Base-by-base conservation (phyloP, 768 basidiomycete species). In the Sporobolomyces pararoseus region DNA sequence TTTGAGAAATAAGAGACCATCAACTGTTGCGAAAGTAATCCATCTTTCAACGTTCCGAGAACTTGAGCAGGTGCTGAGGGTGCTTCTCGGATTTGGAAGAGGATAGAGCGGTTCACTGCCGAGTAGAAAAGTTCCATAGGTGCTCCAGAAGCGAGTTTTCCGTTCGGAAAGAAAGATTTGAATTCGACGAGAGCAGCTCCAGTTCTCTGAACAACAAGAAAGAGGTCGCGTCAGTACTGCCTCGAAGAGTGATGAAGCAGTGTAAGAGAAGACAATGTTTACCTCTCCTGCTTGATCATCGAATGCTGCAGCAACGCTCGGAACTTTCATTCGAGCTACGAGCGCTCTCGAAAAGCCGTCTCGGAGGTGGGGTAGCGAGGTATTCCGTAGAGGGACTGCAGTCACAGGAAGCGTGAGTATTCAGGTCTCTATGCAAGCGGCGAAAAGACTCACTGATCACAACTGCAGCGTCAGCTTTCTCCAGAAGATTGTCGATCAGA, bases 311-410 rank as follows among this genome's bases (percentile, higher is more conserved):
- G 75, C 64, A 19, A 76, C 70, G 25, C 71, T 69, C 10, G 80
- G 78, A 5, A 77, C 61, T 70, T 81, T 81, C 60, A 81, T 76
- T 7, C 81, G 75, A 0, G 80, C 80, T 32, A 76, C 62, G 34
- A 82, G 64, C 3, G 80, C 79, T 17, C 81, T 72, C 0, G 79
- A 79, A 71, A 82, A 81, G 0, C 78, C 81, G 69, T 82, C 81
- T 21, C 81, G 78, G 0, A 82, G 78, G 63, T 82, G 81, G 58
- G 78, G 51, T 25, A 81, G 80, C 50, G 79, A 78, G 14, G 81
- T 81, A 63, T 79, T 81, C 19, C 80, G 65, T 1, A 79, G 75
- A 1, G 81, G 81, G 1, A 82, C 81, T 81, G 66, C 29, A 12
- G 46, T 14, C 23, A 29, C 17, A 19, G 2, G 19, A 6, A 25